phyloP scores from a whole-genome alignment of 2,329 filamentous ascomycete genomes.

The Aaosphaeria pasadenensis region DNA sequence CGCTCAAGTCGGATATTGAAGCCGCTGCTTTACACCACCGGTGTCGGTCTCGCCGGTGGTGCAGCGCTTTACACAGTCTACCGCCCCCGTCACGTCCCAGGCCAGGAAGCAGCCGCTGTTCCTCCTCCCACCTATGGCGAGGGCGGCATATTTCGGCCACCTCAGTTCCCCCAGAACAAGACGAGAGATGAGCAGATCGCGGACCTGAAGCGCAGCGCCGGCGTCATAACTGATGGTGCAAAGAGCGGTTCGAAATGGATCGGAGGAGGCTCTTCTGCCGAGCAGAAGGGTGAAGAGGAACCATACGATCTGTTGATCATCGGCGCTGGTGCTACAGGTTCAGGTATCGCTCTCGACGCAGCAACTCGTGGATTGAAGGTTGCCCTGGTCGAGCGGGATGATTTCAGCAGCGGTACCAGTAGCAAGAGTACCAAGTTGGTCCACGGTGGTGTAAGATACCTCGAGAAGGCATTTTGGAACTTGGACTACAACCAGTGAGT shows the following conservation, averaged over 20 bases:
- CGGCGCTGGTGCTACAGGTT: constrained; percentile 74
- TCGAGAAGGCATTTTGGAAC: constrained; percentile 85
- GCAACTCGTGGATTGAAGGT: constrained; percentile 76
- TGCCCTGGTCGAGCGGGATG: constrained; percentile 76
- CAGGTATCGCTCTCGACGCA: constrained; percentile 78
- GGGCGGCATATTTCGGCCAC: constrained; percentile 65
- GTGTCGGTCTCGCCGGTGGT: constrained; percentile 52
- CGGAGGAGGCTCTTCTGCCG: constrained; percentile 25
- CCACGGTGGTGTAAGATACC: constrained; percentile 78
- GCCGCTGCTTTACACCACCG: constrained; percentile 58
- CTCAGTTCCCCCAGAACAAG: constrained; percentile 63
- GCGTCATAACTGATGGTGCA: constrained; percentile 28
- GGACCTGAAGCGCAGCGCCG: constrained; percentile 54
- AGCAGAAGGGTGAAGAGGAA: constrained; percentile 40
- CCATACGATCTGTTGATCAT: constrained; percentile 77
- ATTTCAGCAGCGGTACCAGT: constrained; percentile 78
- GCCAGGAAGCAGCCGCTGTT: constrained; percentile 64
- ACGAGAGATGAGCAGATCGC: constrained; percentile 63
- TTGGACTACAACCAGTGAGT: constrained; percentile 74
- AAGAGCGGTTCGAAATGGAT: constrained; percentile 34
- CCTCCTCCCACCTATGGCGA: constrained; percentile 68
- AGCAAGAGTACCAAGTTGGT: constrained; percentile 87
- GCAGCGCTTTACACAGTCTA: constrained; percentile 62
- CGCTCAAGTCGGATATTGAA: constrained; percentile 49
- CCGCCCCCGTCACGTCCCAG: constrained; percentile 69